Conservation (phyloP, 1,284 basidiomycete species). For the Apiotrichum laibachii region DNA sequence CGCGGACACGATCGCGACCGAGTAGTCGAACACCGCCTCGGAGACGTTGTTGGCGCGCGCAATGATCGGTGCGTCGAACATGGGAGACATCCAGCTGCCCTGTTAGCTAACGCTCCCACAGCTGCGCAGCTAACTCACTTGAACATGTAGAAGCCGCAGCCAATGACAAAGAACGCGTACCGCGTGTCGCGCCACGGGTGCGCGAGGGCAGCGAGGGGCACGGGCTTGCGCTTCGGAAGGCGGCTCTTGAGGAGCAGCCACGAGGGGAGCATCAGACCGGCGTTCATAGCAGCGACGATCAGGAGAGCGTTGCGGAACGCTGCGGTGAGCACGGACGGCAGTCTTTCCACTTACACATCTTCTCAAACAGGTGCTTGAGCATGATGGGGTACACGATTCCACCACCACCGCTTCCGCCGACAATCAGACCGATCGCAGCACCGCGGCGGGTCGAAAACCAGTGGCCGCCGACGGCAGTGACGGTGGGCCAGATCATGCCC, state of each 20-base stretch:
- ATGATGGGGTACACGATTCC: conserved; percentile 47
- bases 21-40: conserved; percentile 29
- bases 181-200: conserved; percentile 34
- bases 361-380: conserved; percentile 38
- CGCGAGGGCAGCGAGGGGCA: conserved; percentile 9
- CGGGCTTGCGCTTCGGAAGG: conserved; percentile 32
- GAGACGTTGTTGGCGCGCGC: conserved; percentile 31
- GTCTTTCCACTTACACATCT: conserved; percentile 24
- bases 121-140: conserved; percentile 18
- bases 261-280: conserved; percentile 39
- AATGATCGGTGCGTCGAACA: conserved; percentile 38
- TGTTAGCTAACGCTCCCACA: not conserved
- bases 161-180: conserved; percentile 36
- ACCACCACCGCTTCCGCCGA: conserved; percentile 43
- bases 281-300: conserved; percentile 44
- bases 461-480: conserved; percentile 42
- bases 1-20: conserved; percentile 42
- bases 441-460: conserved; percentile 45
- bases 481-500: conserved; percentile 38
- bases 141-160: conserved; percentile 33
- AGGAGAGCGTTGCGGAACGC: conserved; percentile 43
- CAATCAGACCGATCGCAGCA: conserved; percentile 46
- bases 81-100: conserved; percentile 35
- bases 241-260: conserved; percentile 45
- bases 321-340: conserved; percentile 6